These are phyloP conservation scores for Azolla pinnata DNA, from an alignment of 75 land plant species.

Conservation along the genomic window DNA sequence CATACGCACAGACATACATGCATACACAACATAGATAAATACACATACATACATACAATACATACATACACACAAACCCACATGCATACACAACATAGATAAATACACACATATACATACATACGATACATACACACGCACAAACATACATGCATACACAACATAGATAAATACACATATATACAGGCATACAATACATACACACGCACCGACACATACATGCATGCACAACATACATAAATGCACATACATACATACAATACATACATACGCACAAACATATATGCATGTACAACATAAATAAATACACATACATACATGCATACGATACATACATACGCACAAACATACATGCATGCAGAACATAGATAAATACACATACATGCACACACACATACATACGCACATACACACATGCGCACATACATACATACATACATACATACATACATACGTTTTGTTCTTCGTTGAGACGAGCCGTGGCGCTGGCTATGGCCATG, in stretches of 20 bases:
- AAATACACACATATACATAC: not conserved
- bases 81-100: not conserved
- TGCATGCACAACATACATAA: not conserved
- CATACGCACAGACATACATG: not conserved
- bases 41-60: not conserved
- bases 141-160: not conserved
- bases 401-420: not conserved
- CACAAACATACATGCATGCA: not conserved
- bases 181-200: not conserved
- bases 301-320: not conserved
- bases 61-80: not conserved
- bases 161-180: not conserved
- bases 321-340: too few relatives aligned
- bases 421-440: not conserved
- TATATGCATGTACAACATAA: not conserved
- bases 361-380: not conserved
- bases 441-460: not conserved
- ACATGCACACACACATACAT: not conserved
- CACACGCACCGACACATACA: slow-evolving; percentile 1
- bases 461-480: too few relatives aligned
- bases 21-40: not conserved
- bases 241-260: not conserved
- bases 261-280: slow-evolving; percentile 1
- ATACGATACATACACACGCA: not conserved
- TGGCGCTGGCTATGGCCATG: not conserved